phyloP scores from a whole-genome alignment of 768 basidiomycete species.

The Mycena kentingensis region DNA sequence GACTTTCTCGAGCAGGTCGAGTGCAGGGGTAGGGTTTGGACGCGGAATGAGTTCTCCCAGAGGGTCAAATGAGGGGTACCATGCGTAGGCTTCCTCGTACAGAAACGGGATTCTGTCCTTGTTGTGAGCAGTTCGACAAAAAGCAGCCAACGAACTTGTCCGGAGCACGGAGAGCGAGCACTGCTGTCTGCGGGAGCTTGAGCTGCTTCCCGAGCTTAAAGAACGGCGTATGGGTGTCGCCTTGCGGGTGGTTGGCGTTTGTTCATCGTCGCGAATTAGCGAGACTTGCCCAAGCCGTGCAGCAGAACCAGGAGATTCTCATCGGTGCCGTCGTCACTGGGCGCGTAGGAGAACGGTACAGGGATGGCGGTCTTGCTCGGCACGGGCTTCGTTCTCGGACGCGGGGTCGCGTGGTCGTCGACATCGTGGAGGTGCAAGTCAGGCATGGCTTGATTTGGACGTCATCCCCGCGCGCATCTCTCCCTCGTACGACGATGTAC shows the following conservation, averaged over 20 bases:
- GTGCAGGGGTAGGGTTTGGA: conserved; percentile 74
- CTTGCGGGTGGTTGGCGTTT: conserved; percentile 44
- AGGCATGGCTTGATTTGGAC: background rate
- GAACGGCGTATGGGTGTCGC: conserved; percentile 82
- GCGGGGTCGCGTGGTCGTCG: conserved; percentile 8
- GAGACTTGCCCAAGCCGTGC: conserved; percentile 75
- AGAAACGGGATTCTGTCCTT: conserved; percentile 69
- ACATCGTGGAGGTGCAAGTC: background rate
- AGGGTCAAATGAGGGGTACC: conserved; percentile 81
- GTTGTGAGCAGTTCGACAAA: too few species aligned
- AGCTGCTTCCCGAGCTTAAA: conserved; percentile 68
- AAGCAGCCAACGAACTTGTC: conserved; percentile 53
- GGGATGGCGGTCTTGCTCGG: conserved; percentile 50
- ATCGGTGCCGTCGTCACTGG: conserved; percentile 83
- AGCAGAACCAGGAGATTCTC: conserved; percentile 83
- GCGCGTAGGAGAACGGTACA: conserved; percentile 63
- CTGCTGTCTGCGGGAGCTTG: conserved; percentile 88
- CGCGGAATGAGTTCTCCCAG: conserved; percentile 70
- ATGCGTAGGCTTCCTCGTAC: conserved; percentile 81
- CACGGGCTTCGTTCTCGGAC: conserved; percentile 46
- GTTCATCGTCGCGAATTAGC: background rate
- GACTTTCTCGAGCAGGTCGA: conserved; percentile 55
- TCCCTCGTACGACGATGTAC: conserved; percentile 15
- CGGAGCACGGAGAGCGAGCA: conserved; percentile 78
- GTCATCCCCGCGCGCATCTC: background rate